Evolutionary conservation across 495 filamentous ascomycete genomes (phyloP).

Genomic region (Aspergillus cristatus): DNA sequence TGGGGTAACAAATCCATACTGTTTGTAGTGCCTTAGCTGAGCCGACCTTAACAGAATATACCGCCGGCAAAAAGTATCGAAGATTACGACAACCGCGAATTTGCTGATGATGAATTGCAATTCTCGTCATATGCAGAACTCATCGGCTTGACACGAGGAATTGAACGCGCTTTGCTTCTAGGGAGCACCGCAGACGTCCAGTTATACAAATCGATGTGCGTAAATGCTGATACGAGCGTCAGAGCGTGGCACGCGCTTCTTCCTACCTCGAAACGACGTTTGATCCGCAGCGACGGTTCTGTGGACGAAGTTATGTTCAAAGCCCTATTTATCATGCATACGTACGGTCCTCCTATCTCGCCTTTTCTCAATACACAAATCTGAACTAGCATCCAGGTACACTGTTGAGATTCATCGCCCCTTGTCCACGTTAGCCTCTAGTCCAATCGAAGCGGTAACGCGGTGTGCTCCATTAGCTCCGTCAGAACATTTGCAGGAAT

Average conservation of each 20-base stretch:
- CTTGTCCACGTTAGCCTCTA: constrained; percentile 9
- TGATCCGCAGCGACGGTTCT: constrained; percentile 9
- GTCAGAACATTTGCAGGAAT: constrained; percentile 5
- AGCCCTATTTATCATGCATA: constrained; percentile 13
- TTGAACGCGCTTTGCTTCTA: constrained; percentile 8
- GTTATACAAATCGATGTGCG: constrained; percentile 5
- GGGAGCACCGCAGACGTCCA: constrained; percentile 2
- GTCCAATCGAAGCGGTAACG: constrained; percentile 9
- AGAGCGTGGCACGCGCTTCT: constrained; percentile 11
- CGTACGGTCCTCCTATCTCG: constrained; percentile 4
- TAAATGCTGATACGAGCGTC: constrained; percentile 7
- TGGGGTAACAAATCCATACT: constrained; percentile 8
- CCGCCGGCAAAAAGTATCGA: constrained; percentile 6
- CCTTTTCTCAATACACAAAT: too few species aligned
- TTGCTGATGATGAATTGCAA: constrained; percentile 4
- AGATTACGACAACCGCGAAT: constrained; percentile 15
- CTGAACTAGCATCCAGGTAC: constrained; percentile 3
- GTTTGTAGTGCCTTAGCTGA: not conserved
- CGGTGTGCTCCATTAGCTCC: constrained; percentile 8
- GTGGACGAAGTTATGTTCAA: constrained; percentile 17
- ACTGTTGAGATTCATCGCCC: constrained; percentile 14
- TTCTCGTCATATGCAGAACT: constrained; percentile 16
- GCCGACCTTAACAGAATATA: constrained; percentile 6
- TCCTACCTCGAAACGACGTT: constrained; percentile 5
- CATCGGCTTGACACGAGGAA: constrained; percentile 7